Evolutionary conservation across 2,329 filamentous ascomycete genomes (phyloP).

Genomic region (Diaporthe citrichinensis): DNA sequence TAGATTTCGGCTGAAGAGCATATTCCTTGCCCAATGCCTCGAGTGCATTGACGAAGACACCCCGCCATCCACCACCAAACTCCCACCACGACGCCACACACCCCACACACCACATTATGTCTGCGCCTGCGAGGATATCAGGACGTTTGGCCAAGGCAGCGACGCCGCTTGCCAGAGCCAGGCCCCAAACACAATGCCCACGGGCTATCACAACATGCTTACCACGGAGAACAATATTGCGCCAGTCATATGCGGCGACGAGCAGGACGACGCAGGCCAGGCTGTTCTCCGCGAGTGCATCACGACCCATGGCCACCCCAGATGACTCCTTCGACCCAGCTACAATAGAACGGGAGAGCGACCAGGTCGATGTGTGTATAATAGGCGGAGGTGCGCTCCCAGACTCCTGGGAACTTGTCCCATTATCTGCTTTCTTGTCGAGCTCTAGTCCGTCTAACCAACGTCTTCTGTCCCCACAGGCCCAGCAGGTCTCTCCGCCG

Average conservation of each 20-base stretch:
- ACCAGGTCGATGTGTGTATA: constrained; percentile 97
- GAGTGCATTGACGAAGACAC: constrained; percentile 11
- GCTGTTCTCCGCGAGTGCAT: constrained; percentile 46
- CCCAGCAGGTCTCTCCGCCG: constrained; percentile 92
- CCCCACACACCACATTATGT: constrained; percentile 42
- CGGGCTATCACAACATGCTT: constrained; percentile 29
- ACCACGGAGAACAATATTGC: constrained; percentile 27
- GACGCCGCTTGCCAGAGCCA: constrained; percentile 33
- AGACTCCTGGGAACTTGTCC: neutral
- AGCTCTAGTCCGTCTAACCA: constrained; percentile 14
- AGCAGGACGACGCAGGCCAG: constrained; percentile 40
- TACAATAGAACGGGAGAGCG: constrained; percentile 85
- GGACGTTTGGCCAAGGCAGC: constrained; percentile 46
- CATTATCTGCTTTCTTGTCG: neutral
- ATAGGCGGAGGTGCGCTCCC: constrained; percentile 80
- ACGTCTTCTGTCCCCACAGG: constrained; percentile 58
- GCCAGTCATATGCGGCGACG: constrained; percentile 33
- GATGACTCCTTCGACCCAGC: constrained; percentile 76
- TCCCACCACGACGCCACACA: neutral
- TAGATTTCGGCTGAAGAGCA: constrained; percentile 20
- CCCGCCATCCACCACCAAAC: constrained; percentile 3
- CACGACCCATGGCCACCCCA: constrained; percentile 49
- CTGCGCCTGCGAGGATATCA: constrained; percentile 48
- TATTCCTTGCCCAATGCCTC: constrained; percentile 29
- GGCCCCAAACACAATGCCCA: neutral